Percentiles rank a stretch among this genome's conserved stretches.
Evolutionary conservation across 495 filamentous ascomycete species (phyloP).

Genomic region (Patellaria atrata): DNA sequence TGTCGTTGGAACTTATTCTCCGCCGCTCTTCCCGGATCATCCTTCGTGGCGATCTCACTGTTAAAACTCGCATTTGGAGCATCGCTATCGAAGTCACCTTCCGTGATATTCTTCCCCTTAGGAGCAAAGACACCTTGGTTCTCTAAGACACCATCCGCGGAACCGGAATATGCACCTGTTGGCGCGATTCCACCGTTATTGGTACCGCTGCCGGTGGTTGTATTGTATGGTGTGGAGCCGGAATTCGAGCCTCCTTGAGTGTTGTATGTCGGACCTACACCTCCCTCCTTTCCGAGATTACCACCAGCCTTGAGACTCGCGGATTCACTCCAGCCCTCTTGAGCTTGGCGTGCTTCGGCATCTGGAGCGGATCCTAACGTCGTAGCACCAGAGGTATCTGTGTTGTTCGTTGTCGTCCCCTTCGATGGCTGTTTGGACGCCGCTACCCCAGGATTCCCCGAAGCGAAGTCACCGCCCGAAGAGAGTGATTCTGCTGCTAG

Average conservation of each 20-base stretch:
- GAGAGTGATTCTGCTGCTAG: constrained; percentile 48
- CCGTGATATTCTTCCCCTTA: constrained; percentile 40
- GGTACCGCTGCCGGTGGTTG: constrained; percentile 24
- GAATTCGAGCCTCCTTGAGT: constrained; percentile 8
- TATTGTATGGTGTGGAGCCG: not conserved
- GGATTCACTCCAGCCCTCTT: constrained; percentile 26
- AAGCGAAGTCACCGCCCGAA: constrained; percentile 36
- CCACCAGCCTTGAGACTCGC: constrained; percentile 14
- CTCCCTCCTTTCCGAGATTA: constrained; percentile 25
- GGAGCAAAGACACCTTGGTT: constrained; percentile 28
- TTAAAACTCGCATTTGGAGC: constrained; percentile 45
- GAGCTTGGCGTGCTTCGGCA: constrained; percentile 34
- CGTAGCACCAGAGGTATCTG: constrained; percentile 38
- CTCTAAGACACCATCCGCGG: constrained; percentile 18
- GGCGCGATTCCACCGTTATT: constrained; percentile 28
- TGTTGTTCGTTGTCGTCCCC: constrained; percentile 41
- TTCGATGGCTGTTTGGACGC: constrained; percentile 33
- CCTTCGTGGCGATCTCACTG: constrained; percentile 41
- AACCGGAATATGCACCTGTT: constrained; percentile 27
- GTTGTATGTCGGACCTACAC: constrained; percentile 34
- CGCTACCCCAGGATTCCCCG: constrained; percentile 35
- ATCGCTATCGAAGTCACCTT: constrained; percentile 38
- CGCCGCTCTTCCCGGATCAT: constrained; percentile 48
- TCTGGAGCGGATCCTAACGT: constrained; percentile 36
- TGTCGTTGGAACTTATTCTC: constrained; percentile 34